Evolutionary conservation across 768 basidiomycete genomes (phyloP).

Genomic region (Podaxis sp.): DNA sequence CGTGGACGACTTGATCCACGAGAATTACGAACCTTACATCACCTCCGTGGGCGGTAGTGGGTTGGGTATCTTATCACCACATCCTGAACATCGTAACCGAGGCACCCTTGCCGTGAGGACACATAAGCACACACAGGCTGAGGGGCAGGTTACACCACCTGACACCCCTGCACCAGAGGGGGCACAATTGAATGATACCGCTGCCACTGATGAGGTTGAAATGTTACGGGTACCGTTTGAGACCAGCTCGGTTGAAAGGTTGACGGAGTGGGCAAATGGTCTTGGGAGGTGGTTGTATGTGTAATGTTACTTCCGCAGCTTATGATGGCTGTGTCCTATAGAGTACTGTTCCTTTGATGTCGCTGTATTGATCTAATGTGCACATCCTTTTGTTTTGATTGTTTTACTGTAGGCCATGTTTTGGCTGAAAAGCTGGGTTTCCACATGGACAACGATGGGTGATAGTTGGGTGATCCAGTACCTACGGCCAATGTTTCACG

Average conservation of each 20-base stretch:
- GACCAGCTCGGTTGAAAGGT: slow-evolving; percentile 36
- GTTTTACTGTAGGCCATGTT: not conserved
- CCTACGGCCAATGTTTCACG: not conserved
- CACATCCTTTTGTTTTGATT: not conserved
- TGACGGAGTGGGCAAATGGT: slow-evolving; percentile 52
- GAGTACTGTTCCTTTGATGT: not conserved
- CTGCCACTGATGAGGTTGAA: slow-evolving; percentile 11
- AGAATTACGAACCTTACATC: slow-evolving; percentile 80
- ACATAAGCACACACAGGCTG: slow-evolving; percentile 17
- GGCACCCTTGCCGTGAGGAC: slow-evolving; percentile 19
- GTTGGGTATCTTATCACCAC: slow-evolving; percentile 78
- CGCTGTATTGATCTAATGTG: not conserved
- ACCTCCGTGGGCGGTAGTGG: slow-evolving; percentile 94
- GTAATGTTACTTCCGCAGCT: slow-evolving; percentile 26
- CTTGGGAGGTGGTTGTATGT: slow-evolving; percentile 66
- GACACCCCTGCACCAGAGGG: slow-evolving; percentile 41
- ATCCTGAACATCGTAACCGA: slow-evolving; percentile 41
- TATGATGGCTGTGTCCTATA: not conserved
- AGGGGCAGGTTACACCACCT: slow-evolving; percentile 50
- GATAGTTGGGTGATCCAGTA: not conserved
- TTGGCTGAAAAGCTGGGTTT: not conserved
- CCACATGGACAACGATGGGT: not conserved
- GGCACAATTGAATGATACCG: slow-evolving; percentile 16
- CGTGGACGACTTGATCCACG: slow-evolving; percentile 54
- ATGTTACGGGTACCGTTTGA: slow-evolving; percentile 44